A percentile compares a stretch with the other conserved stretches of the same genome.
phyloP scores from a whole-genome alignment of 2,329 filamentous ascomycete species.

The Epichloe uncinata region DNA sequence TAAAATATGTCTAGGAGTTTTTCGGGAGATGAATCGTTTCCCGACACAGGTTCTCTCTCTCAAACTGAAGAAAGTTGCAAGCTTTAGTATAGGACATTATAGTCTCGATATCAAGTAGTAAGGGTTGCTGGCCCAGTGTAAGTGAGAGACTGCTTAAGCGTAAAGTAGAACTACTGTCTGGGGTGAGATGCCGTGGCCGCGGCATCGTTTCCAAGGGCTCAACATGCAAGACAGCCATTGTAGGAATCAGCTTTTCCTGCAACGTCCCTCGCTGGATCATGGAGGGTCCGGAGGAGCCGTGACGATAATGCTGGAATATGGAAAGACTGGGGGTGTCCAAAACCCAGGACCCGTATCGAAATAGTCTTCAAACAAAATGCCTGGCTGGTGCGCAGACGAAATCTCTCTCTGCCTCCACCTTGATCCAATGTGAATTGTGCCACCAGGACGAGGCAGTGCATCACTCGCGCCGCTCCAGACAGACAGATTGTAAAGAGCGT shows the following conservation, averaged over 20 bases:
- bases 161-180: too few relatives aligned
- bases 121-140: too few relatives aligned
- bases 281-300: background rate
- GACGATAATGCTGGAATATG: background rate
- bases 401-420: background rate
- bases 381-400: constrained; percentile 1
- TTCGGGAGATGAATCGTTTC: constrained; percentile 44
- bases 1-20: constrained; percentile 26
- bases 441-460: background rate
- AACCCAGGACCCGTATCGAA: background rate
- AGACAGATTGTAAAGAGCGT: too few relatives aligned
- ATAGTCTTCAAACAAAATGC: constrained; percentile 1
- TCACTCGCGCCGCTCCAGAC: too few relatives aligned
- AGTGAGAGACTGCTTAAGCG: too few relatives aligned
- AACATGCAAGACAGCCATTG: too few relatives aligned
- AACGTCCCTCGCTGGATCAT: too few relatives aligned
- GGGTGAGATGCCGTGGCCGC: too few relatives aligned
- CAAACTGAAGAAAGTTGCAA: constrained; percentile 17
- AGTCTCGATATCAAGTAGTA: too few relatives aligned
- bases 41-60: constrained; percentile 24
- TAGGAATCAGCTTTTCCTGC: too few relatives aligned
- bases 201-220: too few relatives aligned
- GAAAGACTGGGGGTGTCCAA: background rate
- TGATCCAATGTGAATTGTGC: background rate
- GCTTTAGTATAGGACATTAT: constrained; percentile 10